Conservation (phyloP, 2,329 filamentous ascomycete species). For the Colletotrichum paranaense region DNA sequence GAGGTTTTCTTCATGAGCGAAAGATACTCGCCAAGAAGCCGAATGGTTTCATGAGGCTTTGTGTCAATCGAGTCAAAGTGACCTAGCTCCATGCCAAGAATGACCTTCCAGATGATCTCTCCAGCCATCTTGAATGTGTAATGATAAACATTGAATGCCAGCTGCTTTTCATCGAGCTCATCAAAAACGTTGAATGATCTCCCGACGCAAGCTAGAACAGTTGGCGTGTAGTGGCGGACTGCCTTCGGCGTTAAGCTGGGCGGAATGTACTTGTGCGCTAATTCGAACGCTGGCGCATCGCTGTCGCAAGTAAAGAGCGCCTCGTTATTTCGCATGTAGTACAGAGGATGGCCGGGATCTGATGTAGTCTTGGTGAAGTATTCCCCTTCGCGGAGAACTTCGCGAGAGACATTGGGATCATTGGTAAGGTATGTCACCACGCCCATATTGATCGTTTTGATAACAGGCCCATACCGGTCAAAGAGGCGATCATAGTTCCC, state of each 20-base stretch:
- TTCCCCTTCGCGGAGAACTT: conserved; percentile 14
- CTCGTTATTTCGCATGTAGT: conserved; percentile 19
- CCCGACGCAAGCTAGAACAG: not conserved
- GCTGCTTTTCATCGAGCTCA: not conserved
- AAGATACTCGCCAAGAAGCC: conserved; percentile 16
- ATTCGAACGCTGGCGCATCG: not conserved
- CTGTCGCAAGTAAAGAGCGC: conserved; percentile 21
- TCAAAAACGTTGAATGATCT: conserved; percentile 14
- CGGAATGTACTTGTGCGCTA: conserved; percentile 16
- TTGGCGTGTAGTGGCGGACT: conserved; percentile 4
- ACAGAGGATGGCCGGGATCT: conserved; percentile 10
- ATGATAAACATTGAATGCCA: conserved; percentile 25
- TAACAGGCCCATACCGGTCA: not conserved
- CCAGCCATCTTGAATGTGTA: conserved; percentile 23
- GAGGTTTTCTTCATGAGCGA: conserved; percentile 26
- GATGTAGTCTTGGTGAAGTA: conserved; percentile 25
- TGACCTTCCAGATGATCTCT: conserved; percentile 12
- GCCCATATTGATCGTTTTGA: conserved; percentile 23
- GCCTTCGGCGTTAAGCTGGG: conserved; percentile 21
- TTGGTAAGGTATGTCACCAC: conserved; percentile 20
- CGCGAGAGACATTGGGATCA: conserved; percentile 12
- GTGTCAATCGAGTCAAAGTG: conserved; percentile 18
- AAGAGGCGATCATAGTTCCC: conserved; percentile 24
- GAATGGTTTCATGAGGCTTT: conserved; percentile 14
- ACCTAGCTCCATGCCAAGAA: conserved; percentile 14